A percentile compares a stretch with the other conserved stretches of the same genome.
Conservation (phyloP, 2,329 filamentous ascomycete species). For the Ceratocystis smalleyi region DNA sequence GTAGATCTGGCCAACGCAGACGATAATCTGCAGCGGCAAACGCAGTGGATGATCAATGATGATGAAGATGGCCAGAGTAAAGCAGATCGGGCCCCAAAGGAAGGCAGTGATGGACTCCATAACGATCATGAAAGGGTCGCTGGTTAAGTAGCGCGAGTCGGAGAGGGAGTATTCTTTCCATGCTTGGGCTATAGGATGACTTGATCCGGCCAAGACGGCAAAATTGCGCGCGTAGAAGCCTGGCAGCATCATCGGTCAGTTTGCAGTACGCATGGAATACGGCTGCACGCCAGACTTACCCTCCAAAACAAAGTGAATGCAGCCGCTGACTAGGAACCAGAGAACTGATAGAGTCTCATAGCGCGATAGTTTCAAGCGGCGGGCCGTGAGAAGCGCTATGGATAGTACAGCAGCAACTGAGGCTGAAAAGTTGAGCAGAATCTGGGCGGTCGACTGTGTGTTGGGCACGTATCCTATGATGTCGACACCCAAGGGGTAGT, state of each 20-base stretch:
- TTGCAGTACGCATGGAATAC: neutral
- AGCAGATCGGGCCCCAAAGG: slow-evolving; percentile 39
- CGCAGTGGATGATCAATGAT: slow-evolving; percentile 30
- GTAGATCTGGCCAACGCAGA: slow-evolving; percentile 36
- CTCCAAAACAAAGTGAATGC: slow-evolving; percentile 31
- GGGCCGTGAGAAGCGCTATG: slow-evolving; percentile 38
- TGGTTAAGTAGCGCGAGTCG: slow-evolving; percentile 40
- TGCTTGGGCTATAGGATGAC: slow-evolving; percentile 35
- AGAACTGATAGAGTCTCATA: slow-evolving; percentile 45
- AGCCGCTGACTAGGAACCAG: slow-evolving; percentile 62
- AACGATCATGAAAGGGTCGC: slow-evolving; percentile 37
- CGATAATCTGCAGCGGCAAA: slow-evolving; percentile 33
- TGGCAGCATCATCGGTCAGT: slow-evolving; percentile 19
- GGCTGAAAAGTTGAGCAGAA: slow-evolving; percentile 44
- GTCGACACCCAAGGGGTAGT: slow-evolving; percentile 50
- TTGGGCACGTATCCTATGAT: slow-evolving; percentile 53
- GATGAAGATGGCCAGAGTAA: slow-evolving; percentile 32
- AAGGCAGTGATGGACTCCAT: slow-evolving; percentile 40
- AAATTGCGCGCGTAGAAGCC: slow-evolving; percentile 36
- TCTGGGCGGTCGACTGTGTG: slow-evolving; percentile 39
- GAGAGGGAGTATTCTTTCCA: slow-evolving; percentile 45
- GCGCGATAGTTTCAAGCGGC: slow-evolving; percentile 36
- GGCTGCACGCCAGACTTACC: slow-evolving; percentile 19
- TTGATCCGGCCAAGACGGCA: slow-evolving; percentile 26
- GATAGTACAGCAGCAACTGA: slow-evolving; percentile 43